Conservation (phyloP, 2,329 filamentous ascomycete genomes). For the Pseudogymnoascus sp. region DNA sequence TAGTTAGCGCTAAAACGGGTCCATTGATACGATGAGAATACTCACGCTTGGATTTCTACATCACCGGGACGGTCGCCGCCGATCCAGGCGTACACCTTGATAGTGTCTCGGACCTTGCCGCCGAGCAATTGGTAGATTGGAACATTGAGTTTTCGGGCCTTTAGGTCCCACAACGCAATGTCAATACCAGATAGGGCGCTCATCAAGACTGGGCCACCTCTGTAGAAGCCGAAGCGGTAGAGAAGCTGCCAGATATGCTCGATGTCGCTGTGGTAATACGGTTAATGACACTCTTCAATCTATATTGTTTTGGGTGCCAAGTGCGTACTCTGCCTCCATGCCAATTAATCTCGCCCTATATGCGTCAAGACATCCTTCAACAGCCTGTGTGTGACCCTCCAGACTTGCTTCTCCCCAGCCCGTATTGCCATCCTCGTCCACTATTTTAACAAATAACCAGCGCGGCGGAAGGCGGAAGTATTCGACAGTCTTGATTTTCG, state of each 20-base stretch:
- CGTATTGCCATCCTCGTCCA: constrained; percentile 52
- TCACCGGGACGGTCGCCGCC: constrained; percentile 64
- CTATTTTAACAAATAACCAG: constrained; percentile 73
- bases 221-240: constrained; percentile 65
- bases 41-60: constrained; percentile 53
- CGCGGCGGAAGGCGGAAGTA: constrained; percentile 68
- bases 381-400: constrained; percentile 64
- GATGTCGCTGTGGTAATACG: constrained; percentile 48
- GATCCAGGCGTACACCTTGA: constrained; percentile 72
- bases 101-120: constrained; percentile 61
- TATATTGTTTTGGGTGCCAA: neutral
- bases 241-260: constrained; percentile 73
- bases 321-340: constrained; percentile 58
- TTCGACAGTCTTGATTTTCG: constrained; percentile 56
- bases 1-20: constrained; percentile 9
- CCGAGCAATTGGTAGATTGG: constrained; percentile 68
- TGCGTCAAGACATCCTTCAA: constrained; percentile 65
- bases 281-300: neutral
- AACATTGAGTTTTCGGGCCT: constrained; percentile 54
- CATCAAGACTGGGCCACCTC: constrained; percentile 74
- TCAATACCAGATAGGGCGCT: constrained; percentile 69
- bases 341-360: constrained; percentile 55
- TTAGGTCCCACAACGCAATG: constrained; percentile 73
- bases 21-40: constrained; percentile 6
- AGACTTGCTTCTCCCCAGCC: constrained; percentile 71